Base-by-base conservation (phyloP, 495 filamentous ascomycete genomes). In the Mytilinidion resinicola region DNA sequence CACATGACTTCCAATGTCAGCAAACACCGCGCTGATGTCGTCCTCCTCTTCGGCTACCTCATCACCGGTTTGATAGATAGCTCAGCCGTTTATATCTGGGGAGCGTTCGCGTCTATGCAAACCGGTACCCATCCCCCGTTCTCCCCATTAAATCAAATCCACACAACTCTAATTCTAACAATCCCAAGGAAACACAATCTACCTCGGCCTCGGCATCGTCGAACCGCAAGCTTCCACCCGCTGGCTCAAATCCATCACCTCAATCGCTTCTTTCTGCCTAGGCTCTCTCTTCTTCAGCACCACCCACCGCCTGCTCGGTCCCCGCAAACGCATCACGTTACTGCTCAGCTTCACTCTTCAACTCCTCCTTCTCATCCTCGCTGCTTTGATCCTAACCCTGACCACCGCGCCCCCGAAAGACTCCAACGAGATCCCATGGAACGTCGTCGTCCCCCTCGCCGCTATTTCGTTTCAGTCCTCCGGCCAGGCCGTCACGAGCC, bases 21-120 rank as follows among this genome's bases (percentile, higher is more conserved):
- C 50, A 72, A 80, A 0, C 70, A 77, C 30, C 76, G 80, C 69
- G 81, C 80, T 20, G 85, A 89, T 62, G 34, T 85, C 0, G 60
- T 87, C 11, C 74, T 90, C 8, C 74, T 89, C 2, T 70, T 78
- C 51, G 86, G 84, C 70, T 89, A 88, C 62, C 71, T 86, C 55
- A 85, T 87, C 69, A 90, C 86, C 9, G 87, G 87, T 2, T 72
- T 90, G 0, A 77, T 90, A 7, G 87, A 90, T 67, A 85, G 82
- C 74, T 79, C 85, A 1, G 80, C 85, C 9, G 82, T 87, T 49
- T 83, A 81, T 25, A 84, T 84, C 21, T 89, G 86, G 86, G 85
- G 85, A 11, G 82, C 83, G 1, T 89, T 90, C 63, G 85, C 87
- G 21, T 85, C 82, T 62, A 89, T 90, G 87, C 86, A 90, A 65